Evolutionary conservation across 257 asterid species (phyloP).

Genomic region (Avicennia marina): DNA sequence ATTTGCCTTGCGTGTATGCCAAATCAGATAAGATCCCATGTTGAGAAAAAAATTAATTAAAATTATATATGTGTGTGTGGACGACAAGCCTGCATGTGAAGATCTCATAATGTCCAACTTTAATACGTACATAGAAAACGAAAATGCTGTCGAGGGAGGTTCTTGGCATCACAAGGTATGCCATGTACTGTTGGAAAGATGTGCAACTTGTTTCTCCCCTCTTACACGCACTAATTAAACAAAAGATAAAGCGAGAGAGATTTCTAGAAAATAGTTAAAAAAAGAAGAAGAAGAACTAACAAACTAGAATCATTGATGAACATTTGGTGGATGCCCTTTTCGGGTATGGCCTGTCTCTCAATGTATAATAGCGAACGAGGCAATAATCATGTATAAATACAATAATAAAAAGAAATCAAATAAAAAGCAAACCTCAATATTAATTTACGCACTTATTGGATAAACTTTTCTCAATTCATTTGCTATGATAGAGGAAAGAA

Average conservation of each 20-base stretch:
- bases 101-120: conserved; percentile 10
- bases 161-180: conserved; percentile 1
- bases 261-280: not conserved
- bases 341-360: no score
- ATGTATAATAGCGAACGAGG: no score
- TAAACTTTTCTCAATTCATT: no score
- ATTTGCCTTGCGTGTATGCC: no score
- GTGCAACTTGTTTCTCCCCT: not conserved
- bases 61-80: not conserved
- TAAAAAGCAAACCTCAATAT: no score
- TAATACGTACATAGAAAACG: not conserved
- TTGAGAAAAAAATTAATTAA: not conserved
- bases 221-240: not conserved
- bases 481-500: no score
- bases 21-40: not conserved
- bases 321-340: no score
- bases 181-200: not conserved
- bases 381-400: no score
- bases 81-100: not conserved
- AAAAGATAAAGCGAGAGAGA: not conserved
- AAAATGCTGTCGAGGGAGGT: conserved; percentile 1
- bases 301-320: no score
- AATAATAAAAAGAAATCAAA: no score
- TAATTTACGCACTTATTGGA: no score
- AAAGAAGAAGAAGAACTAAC: not conserved